Conservation (phyloP, 192 early-diverging fungal species). For the Podochytrium sp. region DNA sequence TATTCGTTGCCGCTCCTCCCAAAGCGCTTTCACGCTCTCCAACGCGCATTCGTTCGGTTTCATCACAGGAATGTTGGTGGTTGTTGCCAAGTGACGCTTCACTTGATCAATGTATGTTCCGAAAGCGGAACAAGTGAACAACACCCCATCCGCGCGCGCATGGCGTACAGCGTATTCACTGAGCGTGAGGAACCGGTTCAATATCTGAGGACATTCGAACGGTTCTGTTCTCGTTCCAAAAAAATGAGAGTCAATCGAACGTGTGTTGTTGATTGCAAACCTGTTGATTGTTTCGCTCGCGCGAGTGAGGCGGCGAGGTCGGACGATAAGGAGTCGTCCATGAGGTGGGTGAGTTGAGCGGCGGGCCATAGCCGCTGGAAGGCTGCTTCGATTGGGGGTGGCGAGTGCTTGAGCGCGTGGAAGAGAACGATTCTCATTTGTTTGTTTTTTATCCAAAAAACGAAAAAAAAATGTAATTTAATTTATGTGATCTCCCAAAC, state of each 20-base stretch:
- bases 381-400: not conserved
- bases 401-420: constrained; percentile 1
- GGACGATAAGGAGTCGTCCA: not conserved
- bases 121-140: not conserved
- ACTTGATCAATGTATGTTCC: not conserved
- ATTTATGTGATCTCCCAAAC: too few species aligned
- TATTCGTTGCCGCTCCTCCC: not conserved
- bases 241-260: too few species aligned
- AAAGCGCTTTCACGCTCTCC: not conserved
- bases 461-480: too few species aligned
- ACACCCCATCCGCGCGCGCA: not conserved
- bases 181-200: not conserved
- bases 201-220: not conserved
- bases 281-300: not conserved
- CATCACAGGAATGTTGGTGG: not conserved
- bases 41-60: not conserved
- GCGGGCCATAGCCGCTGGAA: not conserved
- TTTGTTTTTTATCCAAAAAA: too few species aligned
- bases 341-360: not conserved
- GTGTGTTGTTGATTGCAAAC: too few species aligned
- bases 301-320: not conserved
- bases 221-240: too few species aligned
- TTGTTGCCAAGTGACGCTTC: not conserved
- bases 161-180: not conserved
- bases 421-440: not conserved